Percentiles rank a stretch among this genome's conserved stretches.
These are phyloP conservation scores for Paecilomyces niveus DNA, from an alignment of 2,329 filamentous ascomycete genomes.

Conservation along the genomic window DNA sequence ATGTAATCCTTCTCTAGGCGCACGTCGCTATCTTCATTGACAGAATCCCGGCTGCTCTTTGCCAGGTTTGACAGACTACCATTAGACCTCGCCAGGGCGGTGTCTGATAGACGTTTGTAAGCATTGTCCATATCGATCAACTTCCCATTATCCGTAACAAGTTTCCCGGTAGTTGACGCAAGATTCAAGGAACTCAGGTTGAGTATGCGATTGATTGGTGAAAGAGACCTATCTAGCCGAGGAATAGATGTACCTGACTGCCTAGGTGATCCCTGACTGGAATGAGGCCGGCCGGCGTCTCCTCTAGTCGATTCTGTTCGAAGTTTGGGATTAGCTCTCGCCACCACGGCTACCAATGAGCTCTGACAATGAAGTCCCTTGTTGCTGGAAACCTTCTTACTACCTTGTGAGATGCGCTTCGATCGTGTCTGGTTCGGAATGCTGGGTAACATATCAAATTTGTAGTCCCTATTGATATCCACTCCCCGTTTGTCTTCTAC, in stretches of 20 bases:
- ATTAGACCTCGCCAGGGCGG: slow-evolving; percentile 57
- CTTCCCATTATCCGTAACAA: slow-evolving; percentile 54
- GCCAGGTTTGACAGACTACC: slow-evolving; percentile 55
- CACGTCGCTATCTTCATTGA: slow-evolving; percentile 42
- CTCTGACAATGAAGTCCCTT: slow-evolving; percentile 22
- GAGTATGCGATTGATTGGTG: slow-evolving; percentile 38
- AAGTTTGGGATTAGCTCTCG: slow-evolving; percentile 30
- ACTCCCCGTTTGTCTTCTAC: slow-evolving; percentile 15
- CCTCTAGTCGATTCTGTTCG: slow-evolving; percentile 29
- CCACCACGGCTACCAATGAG: slow-evolving; percentile 43
- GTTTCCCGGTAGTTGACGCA: slow-evolving; percentile 32
- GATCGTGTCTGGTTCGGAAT: slow-evolving; percentile 36
- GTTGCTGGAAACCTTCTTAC: slow-evolving; percentile 27
- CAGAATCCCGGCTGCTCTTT: slow-evolving; percentile 28
- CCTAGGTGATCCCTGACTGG: slow-evolving; percentile 30
- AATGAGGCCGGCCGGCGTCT: slow-evolving; percentile 31
- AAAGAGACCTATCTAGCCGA: slow-evolving; percentile 23
- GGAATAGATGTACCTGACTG: slow-evolving; percentile 27
- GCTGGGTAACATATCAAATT: slow-evolving; percentile 41
- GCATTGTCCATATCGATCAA: slow-evolving; percentile 62
- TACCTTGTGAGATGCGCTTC: slow-evolving; percentile 36
- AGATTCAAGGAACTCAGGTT: slow-evolving; percentile 44
- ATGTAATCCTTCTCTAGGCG: slow-evolving; percentile 65
- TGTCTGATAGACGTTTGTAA: slow-evolving; percentile 65
- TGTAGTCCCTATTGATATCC: slow-evolving; percentile 25